phyloP scores from a whole-genome alignment of 2,329 filamentous ascomycete genomes.

The Neofusicoccum laricinum region DNA sequence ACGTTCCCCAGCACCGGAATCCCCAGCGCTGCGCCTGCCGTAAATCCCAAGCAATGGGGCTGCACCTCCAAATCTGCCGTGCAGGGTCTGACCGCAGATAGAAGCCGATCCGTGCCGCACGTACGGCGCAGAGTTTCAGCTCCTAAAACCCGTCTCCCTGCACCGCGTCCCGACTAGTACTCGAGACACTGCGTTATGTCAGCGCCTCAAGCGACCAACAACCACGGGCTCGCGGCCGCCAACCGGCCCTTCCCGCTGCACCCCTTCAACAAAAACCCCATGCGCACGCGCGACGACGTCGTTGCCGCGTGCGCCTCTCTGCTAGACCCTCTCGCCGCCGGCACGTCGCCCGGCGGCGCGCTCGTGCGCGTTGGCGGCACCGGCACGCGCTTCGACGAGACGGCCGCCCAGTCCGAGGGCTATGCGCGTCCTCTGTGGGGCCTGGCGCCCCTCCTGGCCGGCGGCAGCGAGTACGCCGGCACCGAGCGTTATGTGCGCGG shows the following conservation, averaged over 20 bases:
- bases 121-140: too few species aligned
- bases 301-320: slow-evolving; percentile 48
- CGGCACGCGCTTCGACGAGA: slow-evolving; percentile 73
- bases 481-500: slow-evolving; percentile 68
- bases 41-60: not conserved
- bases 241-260: slow-evolving; percentile 43
- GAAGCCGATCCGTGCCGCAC: too few species aligned
- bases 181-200: not conserved
- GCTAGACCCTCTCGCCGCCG: slow-evolving; percentile 67
- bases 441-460: slow-evolving; percentile 66
- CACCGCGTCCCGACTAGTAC: too few species aligned
- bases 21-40: not conserved
- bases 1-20: not conserved
- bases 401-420: slow-evolving; percentile 73
- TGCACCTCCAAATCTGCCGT: too few species aligned
- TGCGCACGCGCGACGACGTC: slow-evolving; percentile 41
- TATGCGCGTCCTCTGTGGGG: slow-evolving; percentile 75
- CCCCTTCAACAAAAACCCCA: slow-evolving; percentile 42
- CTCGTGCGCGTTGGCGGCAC: slow-evolving; percentile 68
- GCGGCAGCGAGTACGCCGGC: slow-evolving; percentile 62
- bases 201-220: not conserved
- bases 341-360: slow-evolving; percentile 66
- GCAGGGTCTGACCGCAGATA: too few species aligned
- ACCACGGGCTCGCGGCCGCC: slow-evolving; percentile 26
- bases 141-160: too few species aligned